phyloP scores from a whole-genome alignment of 352 stramenopile species.

The Globisporangium nagaii region DNA sequence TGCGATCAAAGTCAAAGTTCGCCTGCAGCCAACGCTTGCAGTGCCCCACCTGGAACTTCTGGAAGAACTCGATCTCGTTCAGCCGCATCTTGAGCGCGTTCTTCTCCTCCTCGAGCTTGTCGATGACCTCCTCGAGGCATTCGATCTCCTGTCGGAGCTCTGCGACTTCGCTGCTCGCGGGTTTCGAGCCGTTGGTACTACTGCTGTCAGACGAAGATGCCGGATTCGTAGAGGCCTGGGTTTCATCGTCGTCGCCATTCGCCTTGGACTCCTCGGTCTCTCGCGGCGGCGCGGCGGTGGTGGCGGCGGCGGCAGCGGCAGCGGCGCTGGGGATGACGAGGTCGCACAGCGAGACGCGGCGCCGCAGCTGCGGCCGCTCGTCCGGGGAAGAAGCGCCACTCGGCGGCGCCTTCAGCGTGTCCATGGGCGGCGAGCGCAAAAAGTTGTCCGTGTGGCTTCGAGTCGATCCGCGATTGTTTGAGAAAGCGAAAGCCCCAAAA shows the following conservation, averaged over 20 bases:
- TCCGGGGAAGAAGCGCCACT: neutral
- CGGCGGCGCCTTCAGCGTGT: neutral
- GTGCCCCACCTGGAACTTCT: constrained; percentile 30
- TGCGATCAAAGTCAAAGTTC: constrained; percentile 58
- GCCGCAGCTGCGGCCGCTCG: constrained; percentile 14
- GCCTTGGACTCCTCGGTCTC: neutral
- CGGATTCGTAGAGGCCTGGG: too few species aligned
- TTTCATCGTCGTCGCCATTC: neutral
- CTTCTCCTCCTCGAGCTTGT: constrained; percentile 39
- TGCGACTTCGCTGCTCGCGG: neutral
- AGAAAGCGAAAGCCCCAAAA: too few species aligned
- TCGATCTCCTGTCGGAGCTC: constrained; percentile 39
- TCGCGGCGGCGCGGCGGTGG: neutral
- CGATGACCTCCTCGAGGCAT: constrained; percentile 30
- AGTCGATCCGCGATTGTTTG: too few species aligned
- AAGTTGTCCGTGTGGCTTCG: neutral
- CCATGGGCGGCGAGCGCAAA: neutral
- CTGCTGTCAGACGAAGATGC: neutral
- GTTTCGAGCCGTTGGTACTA: neutral
- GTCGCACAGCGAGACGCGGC: constrained; percentile 10
- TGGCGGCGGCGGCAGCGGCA: neutral
- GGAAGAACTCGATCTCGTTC: constrained; percentile 32
- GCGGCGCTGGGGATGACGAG: neutral
- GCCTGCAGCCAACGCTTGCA: constrained; percentile 45
- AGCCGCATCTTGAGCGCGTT: constrained; percentile 42